Evolutionary conservation across 768 basidiomycete species (phyloP).

Genomic region (Psilocybe cubensis): DNA sequence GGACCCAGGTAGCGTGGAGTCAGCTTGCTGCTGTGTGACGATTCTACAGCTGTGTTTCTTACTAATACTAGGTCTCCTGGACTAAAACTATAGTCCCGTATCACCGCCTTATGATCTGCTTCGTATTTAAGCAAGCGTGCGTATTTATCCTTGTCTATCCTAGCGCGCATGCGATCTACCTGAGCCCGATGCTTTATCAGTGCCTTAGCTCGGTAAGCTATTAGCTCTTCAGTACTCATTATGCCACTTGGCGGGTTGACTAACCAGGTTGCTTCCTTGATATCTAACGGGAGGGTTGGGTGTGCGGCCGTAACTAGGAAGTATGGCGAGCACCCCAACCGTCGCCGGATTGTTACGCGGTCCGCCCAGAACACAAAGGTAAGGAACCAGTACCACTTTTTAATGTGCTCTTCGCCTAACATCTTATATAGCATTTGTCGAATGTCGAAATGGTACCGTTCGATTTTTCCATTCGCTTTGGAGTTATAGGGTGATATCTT

Average conservation of each 20-base stretch:
- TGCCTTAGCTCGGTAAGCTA: background rate
- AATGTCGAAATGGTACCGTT: background rate
- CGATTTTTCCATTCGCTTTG: background rate
- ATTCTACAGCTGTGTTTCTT: background rate
- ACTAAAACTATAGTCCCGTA: background rate
- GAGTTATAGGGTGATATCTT: background rate
- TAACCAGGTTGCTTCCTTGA: background rate
- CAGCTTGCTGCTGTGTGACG: conserved; percentile 9
- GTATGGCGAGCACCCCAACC: background rate
- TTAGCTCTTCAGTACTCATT: background rate
- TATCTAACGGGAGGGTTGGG: background rate
- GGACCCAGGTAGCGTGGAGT: conserved; percentile 29
- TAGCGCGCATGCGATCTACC: background rate
- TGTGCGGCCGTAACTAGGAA: background rate
- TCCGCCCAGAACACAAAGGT: background rate
- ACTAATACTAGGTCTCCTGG: background rate
- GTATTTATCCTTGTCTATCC: background rate
- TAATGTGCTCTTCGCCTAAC: background rate
- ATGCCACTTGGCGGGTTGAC: background rate
- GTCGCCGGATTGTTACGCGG: background rate
- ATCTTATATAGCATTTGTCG: background rate
- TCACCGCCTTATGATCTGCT: background rate
- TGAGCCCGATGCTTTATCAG: no score
- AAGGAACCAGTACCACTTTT: background rate
- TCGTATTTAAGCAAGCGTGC: background rate